phyloP scores from a whole-genome alignment of 208 protist genomes.

The Trypanosoma cruzi region DNA sequence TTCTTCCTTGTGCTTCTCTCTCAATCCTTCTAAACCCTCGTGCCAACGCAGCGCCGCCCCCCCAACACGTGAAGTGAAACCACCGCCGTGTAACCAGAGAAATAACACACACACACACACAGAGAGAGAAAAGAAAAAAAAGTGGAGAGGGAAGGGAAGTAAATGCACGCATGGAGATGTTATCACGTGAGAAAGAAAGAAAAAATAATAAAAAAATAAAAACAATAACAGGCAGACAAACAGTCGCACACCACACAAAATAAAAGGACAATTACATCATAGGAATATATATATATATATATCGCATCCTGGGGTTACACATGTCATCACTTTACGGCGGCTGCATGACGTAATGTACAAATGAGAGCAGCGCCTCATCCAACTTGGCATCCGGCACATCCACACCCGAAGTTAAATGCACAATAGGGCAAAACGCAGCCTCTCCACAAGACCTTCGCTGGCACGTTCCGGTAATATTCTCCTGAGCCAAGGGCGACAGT shows the following conservation, averaged over 20 bases:
- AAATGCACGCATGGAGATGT: not conserved
- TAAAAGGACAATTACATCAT: no score
- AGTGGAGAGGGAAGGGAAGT: not conserved
- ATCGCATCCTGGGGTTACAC: no score
- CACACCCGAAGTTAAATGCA: slow-evolving; percentile 16
- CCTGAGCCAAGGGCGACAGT: slow-evolving; percentile 25
- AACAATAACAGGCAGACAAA: no score
- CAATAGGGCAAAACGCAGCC: not conserved
- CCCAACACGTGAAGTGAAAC: no score
- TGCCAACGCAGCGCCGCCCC: no score
- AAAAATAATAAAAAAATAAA: not conserved
- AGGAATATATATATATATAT: no score
- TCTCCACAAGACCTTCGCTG: not conserved
- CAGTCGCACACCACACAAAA: no score
- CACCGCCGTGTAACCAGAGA: no score
- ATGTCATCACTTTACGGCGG: not conserved
- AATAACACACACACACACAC: no score
- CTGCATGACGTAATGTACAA: slow-evolving; percentile 7
- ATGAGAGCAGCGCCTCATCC: not conserved
- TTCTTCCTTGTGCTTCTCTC: no score
- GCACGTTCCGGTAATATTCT: slow-evolving; percentile 19
- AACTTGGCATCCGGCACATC: slow-evolving; percentile 16
- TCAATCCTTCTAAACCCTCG: no score
- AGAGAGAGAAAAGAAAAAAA: not conserved
- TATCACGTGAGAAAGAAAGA: no score